Percentiles rank a stretch among this genome's conserved stretches.
phyloP scores from a whole-genome alignment of 2,329 filamentous ascomycete genomes.

The Paradendryphiella salina region DNA sequence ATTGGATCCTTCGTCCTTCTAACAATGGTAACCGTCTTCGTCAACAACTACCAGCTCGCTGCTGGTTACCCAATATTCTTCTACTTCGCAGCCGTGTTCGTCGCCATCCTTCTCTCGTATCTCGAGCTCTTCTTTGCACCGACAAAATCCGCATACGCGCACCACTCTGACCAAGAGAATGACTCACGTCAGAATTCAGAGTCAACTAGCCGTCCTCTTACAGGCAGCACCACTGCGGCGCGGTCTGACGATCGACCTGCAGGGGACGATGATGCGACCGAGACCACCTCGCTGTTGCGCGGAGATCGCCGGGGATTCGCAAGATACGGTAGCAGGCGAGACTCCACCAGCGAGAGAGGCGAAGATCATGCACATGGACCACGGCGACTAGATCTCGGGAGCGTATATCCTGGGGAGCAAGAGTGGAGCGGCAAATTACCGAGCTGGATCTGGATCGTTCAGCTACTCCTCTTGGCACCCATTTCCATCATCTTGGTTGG shows the following conservation, averaged over 20 bases:
- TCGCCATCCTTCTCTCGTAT: slow-evolving; percentile 74
- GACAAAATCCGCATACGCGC: slow-evolving; percentile 70
- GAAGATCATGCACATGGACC: slow-evolving; percentile 41
- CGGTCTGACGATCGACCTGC: slow-evolving; percentile 40
- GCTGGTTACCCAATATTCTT: slow-evolving; percentile 82
- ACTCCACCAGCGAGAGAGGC: slow-evolving; percentile 44
- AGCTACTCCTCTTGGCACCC: slow-evolving; percentile 79
- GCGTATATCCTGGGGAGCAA: slow-evolving; percentile 71
- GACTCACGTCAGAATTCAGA: slow-evolving; percentile 27
- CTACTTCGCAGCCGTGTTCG: slow-evolving; percentile 73
- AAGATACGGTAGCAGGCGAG: slow-evolving; percentile 52
- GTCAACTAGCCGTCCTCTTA: slow-evolving; percentile 42
- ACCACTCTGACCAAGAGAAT: slow-evolving; percentile 50
- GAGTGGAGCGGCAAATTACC: slow-evolving; percentile 80
- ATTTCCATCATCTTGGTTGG: slow-evolving; percentile 76
- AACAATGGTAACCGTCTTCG: slow-evolving; percentile 72
- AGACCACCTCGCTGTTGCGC: slow-evolving; percentile 61
- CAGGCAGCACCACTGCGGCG: slow-evolving; percentile 37
- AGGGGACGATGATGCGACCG: slow-evolving; percentile 52
- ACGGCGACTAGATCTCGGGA: slow-evolving; percentile 40
- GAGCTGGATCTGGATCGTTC: slow-evolving; percentile 83
- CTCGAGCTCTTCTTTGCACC: slow-evolving; percentile 76
- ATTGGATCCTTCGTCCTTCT: slow-evolving; percentile 72
- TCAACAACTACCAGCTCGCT: slow-evolving; percentile 71
- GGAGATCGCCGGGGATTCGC: slow-evolving; percentile 59